Conservation (phyloP, 768 basidiomycete genomes). For the Tremella fuciformis region DNA sequence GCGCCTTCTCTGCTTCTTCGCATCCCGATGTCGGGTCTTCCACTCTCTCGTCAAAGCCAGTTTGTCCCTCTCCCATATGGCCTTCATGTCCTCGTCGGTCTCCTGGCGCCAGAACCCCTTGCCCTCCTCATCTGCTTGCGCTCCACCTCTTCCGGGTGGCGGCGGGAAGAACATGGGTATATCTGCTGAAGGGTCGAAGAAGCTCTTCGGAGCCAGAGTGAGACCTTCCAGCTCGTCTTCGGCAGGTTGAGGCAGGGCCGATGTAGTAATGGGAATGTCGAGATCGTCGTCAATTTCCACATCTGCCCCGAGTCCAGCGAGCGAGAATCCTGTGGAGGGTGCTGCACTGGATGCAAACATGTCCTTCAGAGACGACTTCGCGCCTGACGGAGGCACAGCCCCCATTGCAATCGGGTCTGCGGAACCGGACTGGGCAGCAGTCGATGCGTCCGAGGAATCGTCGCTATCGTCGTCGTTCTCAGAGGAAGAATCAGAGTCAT, state of each 20-base stretch:
- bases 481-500: background rate
- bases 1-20: conserved; percentile 47
- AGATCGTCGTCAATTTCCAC: conserved; percentile 46
- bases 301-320: conserved; percentile 43
- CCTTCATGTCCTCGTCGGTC: conserved; percentile 43
- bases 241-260: background rate
- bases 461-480: background rate
- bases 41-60: conserved; percentile 51
- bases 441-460: conserved; percentile 4
- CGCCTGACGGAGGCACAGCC: background rate
- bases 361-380: conserved; percentile 24
- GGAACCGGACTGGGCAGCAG: conserved; percentile 9
- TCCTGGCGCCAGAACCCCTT: conserved; percentile 32
- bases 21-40: conserved; percentile 52
- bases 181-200: conserved; percentile 30
- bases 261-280: conserved; percentile 27
- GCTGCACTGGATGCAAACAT: conserved; percentile 30
- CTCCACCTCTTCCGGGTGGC: conserved; percentile 1
- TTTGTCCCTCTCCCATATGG: conserved; percentile 48
- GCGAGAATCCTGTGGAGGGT: conserved; percentile 39
- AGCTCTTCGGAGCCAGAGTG: conserved; percentile 10
- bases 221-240: conserved; percentile 16
- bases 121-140: background rate
- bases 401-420: background rate
- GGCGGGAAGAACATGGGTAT: conserved; percentile 43